Base-by-base conservation (phyloP, 352 stramenopile genomes). In the Pythium brachiatum region DNA sequence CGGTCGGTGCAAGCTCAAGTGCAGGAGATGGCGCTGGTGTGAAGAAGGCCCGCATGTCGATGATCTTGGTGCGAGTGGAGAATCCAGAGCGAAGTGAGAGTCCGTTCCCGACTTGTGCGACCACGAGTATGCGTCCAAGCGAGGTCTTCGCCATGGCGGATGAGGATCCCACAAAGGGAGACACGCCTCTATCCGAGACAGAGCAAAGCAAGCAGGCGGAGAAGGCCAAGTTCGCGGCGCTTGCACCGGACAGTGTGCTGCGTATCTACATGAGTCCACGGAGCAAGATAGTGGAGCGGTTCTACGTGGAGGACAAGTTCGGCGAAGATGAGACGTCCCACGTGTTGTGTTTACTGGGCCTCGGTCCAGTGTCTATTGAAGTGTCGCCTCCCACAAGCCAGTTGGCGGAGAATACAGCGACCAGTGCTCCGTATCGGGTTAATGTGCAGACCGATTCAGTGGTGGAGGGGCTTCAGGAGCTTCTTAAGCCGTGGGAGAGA, bases 11-110 rank as follows among this genome's bases (percentile, higher is more conserved):
- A n/a, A n/a, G n/a, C n/a, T n/a, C n/a, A n/a, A n/a, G n/a, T n/a
- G n/a, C n/a, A n/a, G n/a, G n/a, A n/a, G n/a, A n/a, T n/a, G n/a
- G n/a, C n/a, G n/a, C n/a, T n/a, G n/a, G n/a, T n/a, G n/a, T n/a
- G n/a, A n/a, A n/a, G 34, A 13, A 23, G 20, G 34, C 18, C 34
- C 25, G 32, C 11, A 27, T 58, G n/a, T 58, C 52, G 32, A 58
- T 58, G 52, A 32, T 48, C 5, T 34, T 48, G 5, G 32, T 58
- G 11, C 52, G 48, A 29, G 52, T 48, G 31, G 34, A 58, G 52
- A 58, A 58, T 20, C 29, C 7, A 5, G 36, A 44, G 25, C n/a
- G 32, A 20, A 20, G 3, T 7, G 48, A 38, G 2, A 11, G 6
- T 20, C 8, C 48, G 18, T 55, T 41, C 41, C 13, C n/a, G 11